Conservation (phyloP, 768 basidiomycete genomes). For the Termitomyces sp. region DNA sequence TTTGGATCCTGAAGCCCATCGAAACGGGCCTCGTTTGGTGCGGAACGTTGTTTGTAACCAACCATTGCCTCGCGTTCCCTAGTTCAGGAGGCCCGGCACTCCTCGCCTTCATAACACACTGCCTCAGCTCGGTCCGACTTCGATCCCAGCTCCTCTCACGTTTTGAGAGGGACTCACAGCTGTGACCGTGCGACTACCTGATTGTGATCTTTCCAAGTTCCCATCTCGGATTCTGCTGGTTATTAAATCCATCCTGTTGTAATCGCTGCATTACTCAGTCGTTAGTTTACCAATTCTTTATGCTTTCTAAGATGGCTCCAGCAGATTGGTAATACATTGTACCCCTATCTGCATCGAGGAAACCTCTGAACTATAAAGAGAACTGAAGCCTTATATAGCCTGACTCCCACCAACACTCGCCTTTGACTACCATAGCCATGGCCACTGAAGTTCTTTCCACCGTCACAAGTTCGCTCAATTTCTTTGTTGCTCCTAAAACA, state of each 20-base stretch:
- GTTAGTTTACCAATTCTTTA: neutral
- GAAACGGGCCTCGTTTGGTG: neutral
- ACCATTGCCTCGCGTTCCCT: neutral
- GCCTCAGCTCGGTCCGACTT: neutral
- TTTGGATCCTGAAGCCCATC: too few species aligned
- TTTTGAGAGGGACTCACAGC: neutral
- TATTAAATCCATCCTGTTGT: neutral
- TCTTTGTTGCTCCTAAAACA: constrained; percentile 29
- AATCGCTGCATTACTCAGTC: neutral
- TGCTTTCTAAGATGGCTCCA: neutral
- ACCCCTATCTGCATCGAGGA: too few species aligned
- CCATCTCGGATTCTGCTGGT: neutral
- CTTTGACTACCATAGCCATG: neutral
- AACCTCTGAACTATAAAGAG: neutral
- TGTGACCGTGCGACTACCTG: neutral
- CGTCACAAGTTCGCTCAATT: constrained; percentile 31
- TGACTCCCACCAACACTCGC: neutral
- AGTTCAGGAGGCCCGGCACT: neutral
- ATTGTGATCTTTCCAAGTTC: neutral
- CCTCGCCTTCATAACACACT: neutral
- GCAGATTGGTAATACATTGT: neutral
- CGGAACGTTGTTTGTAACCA: neutral
- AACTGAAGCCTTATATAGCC: neutral
- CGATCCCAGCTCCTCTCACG: neutral
- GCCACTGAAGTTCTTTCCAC: constrained; percentile 2